phyloP scores from a whole-genome alignment of 176 grass and related monocot species.

The Chrysopogon serrulatus region DNA sequence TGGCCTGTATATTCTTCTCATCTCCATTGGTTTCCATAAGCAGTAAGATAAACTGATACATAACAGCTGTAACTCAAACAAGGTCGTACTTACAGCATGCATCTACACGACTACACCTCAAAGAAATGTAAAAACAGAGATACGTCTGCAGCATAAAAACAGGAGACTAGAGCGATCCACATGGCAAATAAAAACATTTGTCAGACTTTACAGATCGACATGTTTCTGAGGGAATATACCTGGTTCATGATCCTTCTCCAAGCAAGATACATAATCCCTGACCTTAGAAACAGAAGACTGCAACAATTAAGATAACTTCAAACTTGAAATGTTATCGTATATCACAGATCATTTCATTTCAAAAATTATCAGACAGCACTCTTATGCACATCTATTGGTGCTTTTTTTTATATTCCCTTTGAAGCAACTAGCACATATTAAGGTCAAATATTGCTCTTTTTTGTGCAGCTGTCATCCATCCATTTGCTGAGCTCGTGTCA shows the following conservation, averaged over 20 bases:
- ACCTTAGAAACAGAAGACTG: not conserved
- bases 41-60: not conserved
- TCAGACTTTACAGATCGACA: not conserved
- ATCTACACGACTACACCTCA: not conserved
- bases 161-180: not conserved
- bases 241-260: not conserved
- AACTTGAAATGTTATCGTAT: not conserved
- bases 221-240: not conserved
- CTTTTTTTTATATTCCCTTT: not conserved
- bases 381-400: not conserved
- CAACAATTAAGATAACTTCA: not conserved
- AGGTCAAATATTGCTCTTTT: not conserved
- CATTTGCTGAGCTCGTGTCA: slow-evolving; percentile 71
- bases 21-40: not conserved
- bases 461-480: slow-evolving; percentile 84
- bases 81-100: not conserved
- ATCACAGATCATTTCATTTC: not conserved
- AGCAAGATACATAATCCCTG: not conserved
- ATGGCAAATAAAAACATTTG: not conserved
- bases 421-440: not conserved
- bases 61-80: not conserved
- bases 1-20: not conserved
- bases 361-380: not conserved
- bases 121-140: not conserved
- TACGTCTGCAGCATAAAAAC: not conserved